These are phyloP conservation scores for Pseudodiploospora longispora DNA, from an alignment of 2,329 filamentous ascomycete genomes.

Conservation along the genomic window DNA sequence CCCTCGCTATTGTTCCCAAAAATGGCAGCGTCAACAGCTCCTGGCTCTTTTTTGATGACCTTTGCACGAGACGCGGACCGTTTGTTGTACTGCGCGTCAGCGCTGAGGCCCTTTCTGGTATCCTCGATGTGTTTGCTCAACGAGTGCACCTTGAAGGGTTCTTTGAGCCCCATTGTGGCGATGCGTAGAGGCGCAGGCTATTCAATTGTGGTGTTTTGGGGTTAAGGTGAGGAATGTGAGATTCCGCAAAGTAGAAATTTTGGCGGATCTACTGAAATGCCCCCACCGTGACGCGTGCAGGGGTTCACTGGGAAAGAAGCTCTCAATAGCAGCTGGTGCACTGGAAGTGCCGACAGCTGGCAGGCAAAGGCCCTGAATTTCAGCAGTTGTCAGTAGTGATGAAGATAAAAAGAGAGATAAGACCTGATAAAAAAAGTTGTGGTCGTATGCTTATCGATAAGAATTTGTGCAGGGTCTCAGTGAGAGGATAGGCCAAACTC, in stretches of 20 bases:
- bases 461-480: neutral
- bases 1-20: conserved; percentile 24
- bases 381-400: no score
- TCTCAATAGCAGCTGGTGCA: no score
- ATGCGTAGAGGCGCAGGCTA: conserved; percentile 8
- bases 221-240: conserved; percentile 1
- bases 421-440: conserved; percentile 6
- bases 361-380: no score
- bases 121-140: conserved; percentile 30
- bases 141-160: conserved; percentile 28
- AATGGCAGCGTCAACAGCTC: conserved; percentile 16
- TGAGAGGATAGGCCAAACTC: no score
- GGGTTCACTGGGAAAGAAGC: no score
- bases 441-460: conserved; percentile 5
- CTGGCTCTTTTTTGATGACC: conserved; percentile 23
- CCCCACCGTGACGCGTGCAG: conserved; percentile 6
- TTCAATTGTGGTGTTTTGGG: conserved; percentile 13
- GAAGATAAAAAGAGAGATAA: neutral
- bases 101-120: conserved; percentile 26
- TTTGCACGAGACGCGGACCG: conserved; percentile 16
- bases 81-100: conserved; percentile 25
- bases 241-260: conserved; percentile 7
- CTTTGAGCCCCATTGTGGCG: conserved; percentile 28
- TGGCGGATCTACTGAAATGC: conserved; percentile 4
- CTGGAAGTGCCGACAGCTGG: no score